phyloP scores from a whole-genome alignment of 345 rosid genomes.

The Acer saccharum region DNA sequence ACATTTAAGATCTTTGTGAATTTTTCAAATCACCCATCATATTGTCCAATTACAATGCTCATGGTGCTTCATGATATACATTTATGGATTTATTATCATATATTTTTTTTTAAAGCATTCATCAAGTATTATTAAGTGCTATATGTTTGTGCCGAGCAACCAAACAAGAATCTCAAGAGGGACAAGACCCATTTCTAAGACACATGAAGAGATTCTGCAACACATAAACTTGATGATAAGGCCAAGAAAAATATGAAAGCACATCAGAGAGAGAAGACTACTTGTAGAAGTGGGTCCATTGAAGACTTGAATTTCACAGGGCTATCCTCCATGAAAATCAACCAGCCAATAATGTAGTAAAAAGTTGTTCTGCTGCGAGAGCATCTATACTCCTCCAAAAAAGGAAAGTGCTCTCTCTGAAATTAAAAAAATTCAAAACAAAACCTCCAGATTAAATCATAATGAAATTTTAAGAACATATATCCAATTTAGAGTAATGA shows the following conservation, averaged over 20 bases:
- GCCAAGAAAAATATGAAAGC: neutral
- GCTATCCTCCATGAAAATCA: conserved; percentile 97
- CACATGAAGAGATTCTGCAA: conserved; percentile 2
- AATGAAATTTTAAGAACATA: conserved; percentile 8
- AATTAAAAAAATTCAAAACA: conserved; percentile 28
- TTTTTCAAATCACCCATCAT: neutral
- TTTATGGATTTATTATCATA: neutral
- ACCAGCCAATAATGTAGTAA: conserved; percentile 93
- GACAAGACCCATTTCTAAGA: neutral
- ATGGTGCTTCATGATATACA: neutral
- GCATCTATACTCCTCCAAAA: conserved; percentile 87
- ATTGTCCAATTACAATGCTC: neutral
- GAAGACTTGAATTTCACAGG: conserved; percentile 94
- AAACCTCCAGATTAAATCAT: conserved; percentile 5
- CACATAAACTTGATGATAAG: neutral
- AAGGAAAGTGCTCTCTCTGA: conserved; percentile 97
- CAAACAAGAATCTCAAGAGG: neutral
- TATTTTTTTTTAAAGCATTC: no score
- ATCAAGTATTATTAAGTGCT: neutral
- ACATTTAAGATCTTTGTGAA: neutral
- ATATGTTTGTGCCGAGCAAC: neutral
- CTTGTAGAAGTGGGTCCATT: conserved; percentile 93
- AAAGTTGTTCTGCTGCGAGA: conserved; percentile 97
- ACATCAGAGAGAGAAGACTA: conserved; percentile 25
- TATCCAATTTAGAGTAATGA: conserved; percentile 15